Percentiles rank a stretch among this genome's conserved stretches.
These are phyloP conservation scores for Lithohypha guttulata DNA, from an alignment of 2,329 filamentous ascomycete genomes.

Conservation along the genomic window DNA sequence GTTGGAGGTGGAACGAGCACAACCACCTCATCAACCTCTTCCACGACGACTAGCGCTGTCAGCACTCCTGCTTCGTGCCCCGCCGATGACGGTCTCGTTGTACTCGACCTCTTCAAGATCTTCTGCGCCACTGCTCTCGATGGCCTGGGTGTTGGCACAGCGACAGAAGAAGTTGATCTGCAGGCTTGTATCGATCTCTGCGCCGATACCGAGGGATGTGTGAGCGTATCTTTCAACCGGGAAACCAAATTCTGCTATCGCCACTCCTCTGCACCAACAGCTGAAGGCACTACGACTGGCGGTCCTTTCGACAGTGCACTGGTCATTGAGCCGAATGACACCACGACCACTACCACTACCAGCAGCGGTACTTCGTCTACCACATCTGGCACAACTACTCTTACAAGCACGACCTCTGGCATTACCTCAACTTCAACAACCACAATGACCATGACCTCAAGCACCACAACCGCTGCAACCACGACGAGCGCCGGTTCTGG, in stretches of 20 bases:
- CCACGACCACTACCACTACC: neutral
- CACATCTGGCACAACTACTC: neutral
- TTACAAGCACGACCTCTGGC: slow-evolving; percentile 3
- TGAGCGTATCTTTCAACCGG: neutral
- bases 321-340: neutral
- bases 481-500: slow-evolving; percentile 2
- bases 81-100: neutral
- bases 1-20: neutral
- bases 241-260: neutral
- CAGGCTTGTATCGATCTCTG: neutral
- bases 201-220: neutral
- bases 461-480: slow-evolving; percentile 8
- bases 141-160: neutral
- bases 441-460: slow-evolving; percentile 8
- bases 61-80: neutral
- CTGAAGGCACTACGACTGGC: neutral
- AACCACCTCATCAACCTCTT: neutral
- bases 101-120: neutral
- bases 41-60: neutral
- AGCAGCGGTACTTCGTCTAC: neutral
- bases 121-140: neutral
- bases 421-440: slow-evolving; percentile 7
- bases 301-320: neutral
- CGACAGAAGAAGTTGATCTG: neutral
- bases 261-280: neutral